Evolutionary conservation across 345 rosid genomes (phyloP).

Genomic region (Dipteronia sinensis): DNA sequence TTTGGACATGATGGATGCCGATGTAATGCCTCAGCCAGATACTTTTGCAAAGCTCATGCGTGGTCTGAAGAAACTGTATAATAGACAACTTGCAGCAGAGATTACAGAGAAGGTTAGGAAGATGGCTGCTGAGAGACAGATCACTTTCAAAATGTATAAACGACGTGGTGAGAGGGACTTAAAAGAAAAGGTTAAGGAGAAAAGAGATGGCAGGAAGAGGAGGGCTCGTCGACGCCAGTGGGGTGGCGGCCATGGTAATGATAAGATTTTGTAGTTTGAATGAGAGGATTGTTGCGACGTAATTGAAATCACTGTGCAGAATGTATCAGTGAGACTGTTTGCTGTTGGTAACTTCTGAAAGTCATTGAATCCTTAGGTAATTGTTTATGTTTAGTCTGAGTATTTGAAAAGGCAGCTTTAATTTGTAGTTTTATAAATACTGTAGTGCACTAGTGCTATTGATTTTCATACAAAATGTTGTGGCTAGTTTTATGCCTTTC

Average conservation of each 20-base stretch:
- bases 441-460: neutral
- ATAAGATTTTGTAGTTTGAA: slow-evolving; percentile 25
- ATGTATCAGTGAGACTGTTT: slow-evolving; percentile 1
- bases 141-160: slow-evolving; percentile 91
- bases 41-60: slow-evolving; percentile 90
- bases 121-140: slow-evolving; percentile 79
- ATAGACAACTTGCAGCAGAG: slow-evolving; percentile 77
- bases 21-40: slow-evolving; percentile 80
- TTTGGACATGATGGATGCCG: slow-evolving; percentile 91
- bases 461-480: neutral
- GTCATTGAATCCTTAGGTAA: neutral
- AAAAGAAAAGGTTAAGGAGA: slow-evolving; percentile 58
- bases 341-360: neutral
- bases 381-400: neutral
- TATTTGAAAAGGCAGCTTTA: slow-evolving; percentile 1
- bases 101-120: slow-evolving; percentile 89
- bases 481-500: neutral
- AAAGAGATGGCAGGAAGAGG: slow-evolving; percentile 56
- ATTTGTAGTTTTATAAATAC: neutral
- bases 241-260: slow-evolving; percentile 27
- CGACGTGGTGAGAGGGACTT: slow-evolving; percentile 83
- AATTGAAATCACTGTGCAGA: neutral
- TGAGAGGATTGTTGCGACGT: neutral
- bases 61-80: slow-evolving; percentile 70
- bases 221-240: slow-evolving; percentile 44